Evolutionary conservation across 495 filamentous ascomycete genomes (phyloP), one percentile per base, ranked within the genome.

Genomic region (Hypoxylon subgilvum): DNA sequence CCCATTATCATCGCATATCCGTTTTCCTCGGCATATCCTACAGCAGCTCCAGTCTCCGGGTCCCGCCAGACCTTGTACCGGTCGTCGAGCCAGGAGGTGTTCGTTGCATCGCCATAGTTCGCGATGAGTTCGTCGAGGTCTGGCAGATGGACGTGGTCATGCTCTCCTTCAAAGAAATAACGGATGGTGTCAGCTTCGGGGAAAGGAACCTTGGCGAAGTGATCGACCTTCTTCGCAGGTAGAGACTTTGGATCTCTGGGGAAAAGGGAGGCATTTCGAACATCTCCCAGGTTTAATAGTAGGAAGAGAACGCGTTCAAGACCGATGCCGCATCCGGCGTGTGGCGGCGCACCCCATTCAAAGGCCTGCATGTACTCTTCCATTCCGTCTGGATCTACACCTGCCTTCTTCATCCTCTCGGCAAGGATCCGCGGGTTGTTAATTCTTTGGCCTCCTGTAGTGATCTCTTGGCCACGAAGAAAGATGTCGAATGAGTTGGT

Each of bases 401-500:
- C 90, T 16, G 83, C 76, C 21, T 79, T 80, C 59, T 83, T 81
- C 89, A 97, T 90, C 36, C 87, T 86, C 57, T 88, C 81, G 27
- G 86, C 78, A n/a, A 96, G 77, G 63, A 89, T 82, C 18, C 79
- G 72, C 0, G 90, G 80, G 48, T 92, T 85, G 70, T 97, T 90
- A 57, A 96, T 90, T 83, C 92, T 89, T 70, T 96, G 92, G 6
- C 92, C 92, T 44, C 92, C 92, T 1, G 87, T 90, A 3, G 93
- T 85, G 57, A 96, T 96, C 69, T 96, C 92, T 68, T 97, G 92
- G 4, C 92, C 92, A 8, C 92, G 89, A 45, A 96, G 81, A 75
- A 96, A 96, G 65, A 96, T 93, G 71, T 97, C 92, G 59, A 96
- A 97, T 0, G 92, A 95, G 73, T 96, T 96, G 34, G 92, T 96